Conservation (phyloP, 495 filamentous ascomycete species). For the Penicillium silybi region DNA sequence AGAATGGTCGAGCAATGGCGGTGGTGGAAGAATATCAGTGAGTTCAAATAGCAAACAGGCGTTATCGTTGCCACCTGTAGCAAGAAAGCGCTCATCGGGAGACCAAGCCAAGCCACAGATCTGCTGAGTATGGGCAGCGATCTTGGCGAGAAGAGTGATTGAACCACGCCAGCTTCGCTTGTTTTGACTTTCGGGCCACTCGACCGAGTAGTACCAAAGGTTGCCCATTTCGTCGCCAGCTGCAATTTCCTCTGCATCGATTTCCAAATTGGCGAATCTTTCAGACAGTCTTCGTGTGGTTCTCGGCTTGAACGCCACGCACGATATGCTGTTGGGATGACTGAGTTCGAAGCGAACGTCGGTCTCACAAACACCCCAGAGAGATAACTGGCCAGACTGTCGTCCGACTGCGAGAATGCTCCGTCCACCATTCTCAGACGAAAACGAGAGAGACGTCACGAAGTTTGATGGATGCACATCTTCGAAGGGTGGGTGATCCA, state of each 20-base stretch:
- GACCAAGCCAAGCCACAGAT: slow-evolving; percentile 94
- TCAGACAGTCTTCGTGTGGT: slow-evolving; percentile 40
- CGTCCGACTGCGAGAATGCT: slow-evolving; percentile 84
- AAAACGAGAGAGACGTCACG: slow-evolving; percentile 85
- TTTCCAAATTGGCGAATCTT: slow-evolving; percentile 26
- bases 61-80: slow-evolving; percentile 92
- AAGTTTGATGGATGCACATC: slow-evolving; percentile 46
- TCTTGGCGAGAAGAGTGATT: slow-evolving; percentile 71
- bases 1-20: slow-evolving; percentile 3
- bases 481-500: slow-evolving; percentile 43
- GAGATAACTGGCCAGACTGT: slow-evolving; percentile 58
- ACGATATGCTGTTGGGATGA: slow-evolving; percentile 69
- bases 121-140: slow-evolving; percentile 80
- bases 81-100: slow-evolving; percentile 68
- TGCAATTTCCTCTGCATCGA: slow-evolving; percentile 68
- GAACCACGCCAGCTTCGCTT: slow-evolving; percentile 67
- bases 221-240: slow-evolving; percentile 85
- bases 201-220: slow-evolving; percentile 83
- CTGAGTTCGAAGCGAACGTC: slow-evolving; percentile 68
- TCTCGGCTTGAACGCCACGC: slow-evolving; percentile 63
- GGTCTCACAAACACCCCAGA: slow-evolving; percentile 58
- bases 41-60: slow-evolving; percentile 76
- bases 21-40: slow-evolving; percentile 49
- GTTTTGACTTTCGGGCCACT: slow-evolving; percentile 62
- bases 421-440: slow-evolving; percentile 69